These are phyloP conservation scores for Camelina laxa DNA, from an alignment of 345 rosid genomes.

Conservation along the genomic window DNA sequence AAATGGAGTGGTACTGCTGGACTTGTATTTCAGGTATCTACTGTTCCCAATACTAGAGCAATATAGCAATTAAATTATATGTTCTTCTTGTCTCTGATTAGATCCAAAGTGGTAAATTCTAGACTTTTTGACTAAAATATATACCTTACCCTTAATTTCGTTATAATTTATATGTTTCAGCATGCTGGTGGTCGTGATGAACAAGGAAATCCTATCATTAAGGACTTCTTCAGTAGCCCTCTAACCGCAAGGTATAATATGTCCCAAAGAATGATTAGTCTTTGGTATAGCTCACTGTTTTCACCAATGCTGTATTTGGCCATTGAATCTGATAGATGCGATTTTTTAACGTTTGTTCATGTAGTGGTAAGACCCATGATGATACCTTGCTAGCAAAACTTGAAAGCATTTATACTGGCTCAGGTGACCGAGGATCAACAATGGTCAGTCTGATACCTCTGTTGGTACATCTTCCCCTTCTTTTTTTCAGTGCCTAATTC, in stretches of 20 bases:
- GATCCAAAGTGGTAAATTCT: not conserved
- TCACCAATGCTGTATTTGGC: conserved; percentile 6
- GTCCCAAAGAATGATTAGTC: conserved; percentile 14
- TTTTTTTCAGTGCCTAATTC: conserved; percentile 20
- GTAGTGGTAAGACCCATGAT: conserved; percentile 85
- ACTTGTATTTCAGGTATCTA: conserved; percentile 80
- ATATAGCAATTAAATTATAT: not conserved
- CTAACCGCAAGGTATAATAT: conserved; percentile 82
- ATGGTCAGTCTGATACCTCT: conserved; percentile 62
- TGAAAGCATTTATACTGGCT: conserved; percentile 88
- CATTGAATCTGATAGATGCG: conserved; percentile 16
- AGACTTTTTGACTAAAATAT: not conserved
- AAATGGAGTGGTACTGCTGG: conserved; percentile 95
- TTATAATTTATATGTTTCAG: conserved; percentile 47
- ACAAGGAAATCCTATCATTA: conserved; percentile 76
- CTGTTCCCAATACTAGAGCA: conserved; percentile 9
- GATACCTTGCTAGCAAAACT: conserved; percentile 76
- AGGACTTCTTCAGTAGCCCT: conserved; percentile 84
- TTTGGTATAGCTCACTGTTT: conserved; percentile 30
- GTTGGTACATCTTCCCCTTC: conserved; percentile 16
- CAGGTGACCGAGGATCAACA: conserved; percentile 89
- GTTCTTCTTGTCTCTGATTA: not conserved
- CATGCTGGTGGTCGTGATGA: conserved; percentile 87
- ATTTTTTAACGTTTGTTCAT: conserved; percentile 39
- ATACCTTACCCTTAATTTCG: not conserved